Percentiles rank a stretch among this genome's conserved stretches.
These are phyloP conservation scores for Collariella sp. DNA, from an alignment of 495 filamentous ascomycete species.

Conservation along the genomic window DNA sequence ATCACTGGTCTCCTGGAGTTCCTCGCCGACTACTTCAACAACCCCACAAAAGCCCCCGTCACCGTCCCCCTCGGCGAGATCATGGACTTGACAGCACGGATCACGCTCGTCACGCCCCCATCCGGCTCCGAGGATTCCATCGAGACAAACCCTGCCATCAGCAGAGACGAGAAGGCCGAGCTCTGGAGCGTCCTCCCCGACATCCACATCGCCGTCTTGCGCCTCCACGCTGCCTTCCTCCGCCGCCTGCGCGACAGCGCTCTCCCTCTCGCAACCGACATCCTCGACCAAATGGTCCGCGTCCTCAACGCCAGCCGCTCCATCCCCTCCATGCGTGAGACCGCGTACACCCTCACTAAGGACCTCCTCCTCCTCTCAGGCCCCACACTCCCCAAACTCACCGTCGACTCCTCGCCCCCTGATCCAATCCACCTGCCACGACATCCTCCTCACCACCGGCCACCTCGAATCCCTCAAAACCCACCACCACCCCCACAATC, in stretches of 20 bases:
- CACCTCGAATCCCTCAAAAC: conserved; percentile 19
- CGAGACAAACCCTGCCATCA: conserved; percentile 56
- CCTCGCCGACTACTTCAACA: conserved; percentile 40
- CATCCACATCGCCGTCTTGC: conserved; percentile 60
- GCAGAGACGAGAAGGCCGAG: conserved; percentile 67
- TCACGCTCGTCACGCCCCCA: conserved; percentile 59
- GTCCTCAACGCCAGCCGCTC: conserved; percentile 55
- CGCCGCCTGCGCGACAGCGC: conserved; percentile 46
- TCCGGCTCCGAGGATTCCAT: conserved; percentile 31
- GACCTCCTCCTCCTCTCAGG: conserved; percentile 54
- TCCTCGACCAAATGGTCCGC: conserved; percentile 60
- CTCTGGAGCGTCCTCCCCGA: conserved; percentile 62
- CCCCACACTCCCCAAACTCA: conserved; percentile 52
- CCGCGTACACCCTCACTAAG: conserved; percentile 49
- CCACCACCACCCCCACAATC: not conserved
- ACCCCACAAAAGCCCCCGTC: conserved; percentile 51
- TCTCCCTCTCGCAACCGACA: conserved; percentile 46
- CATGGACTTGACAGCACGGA: conserved; percentile 54
- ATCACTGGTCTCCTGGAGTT: conserved; percentile 55
- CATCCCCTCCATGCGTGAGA: conserved; percentile 48
- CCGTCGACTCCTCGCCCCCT: conserved; percentile 50
- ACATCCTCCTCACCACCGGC: conserved; percentile 45
- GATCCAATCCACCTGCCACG: conserved; percentile 54
- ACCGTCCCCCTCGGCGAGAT: conserved; percentile 55
- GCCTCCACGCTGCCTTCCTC: conserved; percentile 46